Base-by-base conservation (phyloP, 2,329 filamentous ascomycete genomes). In the Atkinsonella texensis region DNA sequence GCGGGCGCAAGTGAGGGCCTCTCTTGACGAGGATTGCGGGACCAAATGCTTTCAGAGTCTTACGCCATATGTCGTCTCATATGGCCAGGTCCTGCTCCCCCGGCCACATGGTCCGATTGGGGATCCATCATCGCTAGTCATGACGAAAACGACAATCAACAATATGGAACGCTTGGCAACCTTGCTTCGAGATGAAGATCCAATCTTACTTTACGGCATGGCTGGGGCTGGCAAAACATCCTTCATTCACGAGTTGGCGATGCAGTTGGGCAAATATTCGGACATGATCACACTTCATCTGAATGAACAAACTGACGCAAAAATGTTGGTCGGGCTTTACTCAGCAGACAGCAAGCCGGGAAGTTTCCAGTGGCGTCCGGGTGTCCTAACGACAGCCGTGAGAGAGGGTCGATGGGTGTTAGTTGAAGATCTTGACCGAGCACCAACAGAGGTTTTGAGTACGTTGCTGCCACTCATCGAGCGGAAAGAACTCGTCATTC, bases 291-390 rank as follows among this genome's bases (percentile, higher is more conserved):
- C 91, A 3, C 75, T 99, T 32, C 91, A 98, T 67, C 74, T 99
- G 35, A 98, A 98, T 64, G 93, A 97, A 68, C 94, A 99, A 67
- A 97, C 90, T 2, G 93, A 99, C 68, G 90, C 91, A 0, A 99
- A 98, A 68, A 87, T 95, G 72, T 80, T 99, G 41, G 81, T 98
- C 56, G 93, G 93, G 3, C 81, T 97, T 64, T 97, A 99, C 68
- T 87, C 91, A 1, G 93, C 89, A 20, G 90, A 89, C 53, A 81
- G 85, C 15, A 86, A 84, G 54, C 90, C 89, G 1, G 90, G 90
- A 1, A 90, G 87, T 10, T 98, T 98, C 64, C 80, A 81, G 48
- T 99, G 93, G 93, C 82, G 87, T 54, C 81, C 93, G 3, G 93
- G 93, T 68, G 87, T 97, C 18, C 73, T 99, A 59, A 96, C 93